A percentile compares a stretch with the other conserved stretches of the same genome.
phyloP scores from a whole-genome alignment of 2,329 filamentous ascomycete species.

The Colletotrichum limetticola region DNA sequence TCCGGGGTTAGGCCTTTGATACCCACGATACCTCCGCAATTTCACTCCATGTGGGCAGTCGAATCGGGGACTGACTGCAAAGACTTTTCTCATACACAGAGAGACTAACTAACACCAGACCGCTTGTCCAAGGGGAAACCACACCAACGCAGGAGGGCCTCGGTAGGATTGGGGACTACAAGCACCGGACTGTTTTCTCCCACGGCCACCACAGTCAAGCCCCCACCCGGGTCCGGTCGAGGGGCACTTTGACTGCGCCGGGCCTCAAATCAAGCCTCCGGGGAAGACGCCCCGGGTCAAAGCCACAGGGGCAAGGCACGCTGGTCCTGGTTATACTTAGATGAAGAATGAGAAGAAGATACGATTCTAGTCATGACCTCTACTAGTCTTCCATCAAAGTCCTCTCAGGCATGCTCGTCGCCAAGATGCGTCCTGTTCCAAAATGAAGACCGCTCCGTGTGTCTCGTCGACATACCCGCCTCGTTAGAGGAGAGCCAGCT shows the following conservation, averaged over 20 bases:
- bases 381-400: background rate
- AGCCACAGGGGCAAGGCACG: slow-evolving; percentile 24
- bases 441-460: slow-evolving; percentile 47
- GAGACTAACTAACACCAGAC: background rate
- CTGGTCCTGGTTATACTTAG: background rate
- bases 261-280: slow-evolving; percentile 9
- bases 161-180: slow-evolving; percentile 6
- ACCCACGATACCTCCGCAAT: slow-evolving; percentile 4
- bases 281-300: slow-evolving; percentile 9
- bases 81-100: background rate
- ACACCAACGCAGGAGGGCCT: slow-evolving; percentile 27
- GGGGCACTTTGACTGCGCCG: slow-evolving; percentile 25
- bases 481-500: slow-evolving; percentile 76
- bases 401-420: background rate
- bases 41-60: background rate
- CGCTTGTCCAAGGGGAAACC: background rate
- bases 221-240: slow-evolving; percentile 7
- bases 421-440: slow-evolving; percentile 31
- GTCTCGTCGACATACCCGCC: slow-evolving; percentile 75
- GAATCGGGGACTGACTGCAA: background rate
- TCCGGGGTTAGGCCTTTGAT: background rate
- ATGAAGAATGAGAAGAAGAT: background rate
- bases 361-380: slow-evolving; percentile 1
- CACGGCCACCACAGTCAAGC: slow-evolving; percentile 17
- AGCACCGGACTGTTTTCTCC: background rate